Conservation (phyloP, 2,329 filamentous ascomycete species). For the Trichoderma guizhouense region DNA sequence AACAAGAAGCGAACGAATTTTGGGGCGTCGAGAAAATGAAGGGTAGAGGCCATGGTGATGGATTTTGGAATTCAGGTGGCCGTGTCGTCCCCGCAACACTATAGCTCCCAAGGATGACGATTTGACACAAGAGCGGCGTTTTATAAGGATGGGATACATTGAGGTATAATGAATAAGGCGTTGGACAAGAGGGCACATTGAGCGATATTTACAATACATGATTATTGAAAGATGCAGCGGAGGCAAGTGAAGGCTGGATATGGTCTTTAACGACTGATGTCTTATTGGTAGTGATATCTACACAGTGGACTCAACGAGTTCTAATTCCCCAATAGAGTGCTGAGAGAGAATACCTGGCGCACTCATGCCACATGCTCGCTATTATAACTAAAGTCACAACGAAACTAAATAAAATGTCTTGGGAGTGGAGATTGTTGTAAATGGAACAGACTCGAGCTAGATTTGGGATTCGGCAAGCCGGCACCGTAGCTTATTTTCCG, state of each 20-base stretch:
- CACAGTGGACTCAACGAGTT: not conserved
- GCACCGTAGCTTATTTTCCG: not conserved
- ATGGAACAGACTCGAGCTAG: not conserved
- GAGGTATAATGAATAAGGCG: not conserved
- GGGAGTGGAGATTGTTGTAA: not conserved
- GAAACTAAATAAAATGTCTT: not conserved
- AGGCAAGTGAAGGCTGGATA: not conserved
- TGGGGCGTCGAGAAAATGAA: slow-evolving; percentile 50
- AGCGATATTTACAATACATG: not conserved
- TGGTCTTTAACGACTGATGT: not conserved
- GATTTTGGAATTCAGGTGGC: not conserved
- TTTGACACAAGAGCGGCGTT: not conserved
- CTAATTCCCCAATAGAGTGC: not conserved
- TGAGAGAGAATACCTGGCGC: not conserved
- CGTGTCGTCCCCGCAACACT: not conserved
- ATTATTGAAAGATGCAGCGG: not conserved
- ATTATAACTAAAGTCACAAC: not conserved
- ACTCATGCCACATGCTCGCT: not conserved
- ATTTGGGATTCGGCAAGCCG: not conserved
- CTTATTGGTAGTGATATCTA: not conserved
- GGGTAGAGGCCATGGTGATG: not conserved
- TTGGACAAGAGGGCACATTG: not conserved
- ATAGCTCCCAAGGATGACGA: not conserved
- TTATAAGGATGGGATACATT: not conserved
- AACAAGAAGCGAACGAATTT: slow-evolving; percentile 58